Conservation (phyloP, 805 yeast species). For the Candida quercuum region DNA sequence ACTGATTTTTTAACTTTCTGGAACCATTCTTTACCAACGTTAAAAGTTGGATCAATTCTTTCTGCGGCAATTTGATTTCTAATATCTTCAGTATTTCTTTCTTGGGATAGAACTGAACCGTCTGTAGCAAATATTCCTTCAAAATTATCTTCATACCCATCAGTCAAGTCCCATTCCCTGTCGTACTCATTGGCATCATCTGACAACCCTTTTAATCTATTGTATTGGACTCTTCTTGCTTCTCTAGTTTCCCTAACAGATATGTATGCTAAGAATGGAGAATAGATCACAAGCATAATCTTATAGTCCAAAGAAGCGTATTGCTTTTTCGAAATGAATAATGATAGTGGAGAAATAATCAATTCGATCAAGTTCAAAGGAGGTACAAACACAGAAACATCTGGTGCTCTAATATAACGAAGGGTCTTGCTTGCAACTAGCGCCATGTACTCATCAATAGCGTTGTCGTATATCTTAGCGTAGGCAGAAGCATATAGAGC, state of each 20-base stretch:
- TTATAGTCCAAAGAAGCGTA: conserved; percentile 41
- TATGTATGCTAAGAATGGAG: conserved; percentile 59
- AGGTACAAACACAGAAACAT: conserved; percentile 77
- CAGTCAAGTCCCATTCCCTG: conserved; percentile 78
- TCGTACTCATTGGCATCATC: conserved; percentile 81
- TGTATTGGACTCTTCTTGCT: conserved; percentile 69
- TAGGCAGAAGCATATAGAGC: conserved; percentile 86
- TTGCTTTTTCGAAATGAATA: conserved; percentile 29
- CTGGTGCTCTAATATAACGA: conserved; percentile 84
- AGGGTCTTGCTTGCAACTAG: conserved; percentile 79
- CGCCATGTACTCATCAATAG: conserved; percentile 81
- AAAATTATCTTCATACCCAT: conserved; percentile 49
- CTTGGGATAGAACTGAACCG: conserved; percentile 20
- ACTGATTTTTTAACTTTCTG: conserved; percentile 41
- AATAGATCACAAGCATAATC: conserved; percentile 60
- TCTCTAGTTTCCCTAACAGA: conserved; percentile 58
- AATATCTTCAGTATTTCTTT: conserved; percentile 33
- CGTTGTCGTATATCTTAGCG: conserved; percentile 73
- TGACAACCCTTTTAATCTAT: conserved; percentile 53
- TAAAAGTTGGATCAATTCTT: conserved; percentile 60
- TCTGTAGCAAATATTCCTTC: conserved; percentile 26
- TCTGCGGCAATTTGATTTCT: conserved; percentile 59
- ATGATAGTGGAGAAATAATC: conserved; percentile 39
- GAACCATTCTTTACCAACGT: conserved; percentile 49
- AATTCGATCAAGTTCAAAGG: conserved; percentile 77